These are phyloP conservation scores for Xerocomus minutiporus DNA, from an alignment of 1,284 basidiomycete genomes.

Conservation along the genomic window DNA sequence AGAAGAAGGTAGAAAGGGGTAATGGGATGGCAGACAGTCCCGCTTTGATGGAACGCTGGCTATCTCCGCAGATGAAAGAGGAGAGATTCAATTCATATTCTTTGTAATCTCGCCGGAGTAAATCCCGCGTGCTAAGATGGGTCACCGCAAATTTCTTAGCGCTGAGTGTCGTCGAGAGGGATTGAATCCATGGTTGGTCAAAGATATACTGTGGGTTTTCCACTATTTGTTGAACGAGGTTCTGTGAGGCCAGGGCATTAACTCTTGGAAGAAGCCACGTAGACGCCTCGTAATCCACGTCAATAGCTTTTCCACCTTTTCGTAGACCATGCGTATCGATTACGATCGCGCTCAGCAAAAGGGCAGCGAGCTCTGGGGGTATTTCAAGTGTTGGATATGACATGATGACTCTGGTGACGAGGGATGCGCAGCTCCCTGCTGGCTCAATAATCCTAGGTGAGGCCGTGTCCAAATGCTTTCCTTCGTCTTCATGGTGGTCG, in stretches of 20 bases:
- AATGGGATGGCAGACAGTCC: slow-evolving; percentile 82
- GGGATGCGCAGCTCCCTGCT: slow-evolving; percentile 78
- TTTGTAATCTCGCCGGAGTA: slow-evolving; percentile 91
- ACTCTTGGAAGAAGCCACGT: slow-evolving; percentile 53
- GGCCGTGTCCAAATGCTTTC: slow-evolving; percentile 57
- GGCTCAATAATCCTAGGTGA: slow-evolving; percentile 62
- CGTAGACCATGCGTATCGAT: slow-evolving; percentile 83
- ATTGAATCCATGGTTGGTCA: slow-evolving; percentile 40
- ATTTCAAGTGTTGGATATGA: slow-evolving; percentile 34
- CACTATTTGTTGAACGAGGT: slow-evolving; percentile 4
- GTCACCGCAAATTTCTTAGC: slow-evolving; percentile 68
- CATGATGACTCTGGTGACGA: slow-evolving; percentile 57
- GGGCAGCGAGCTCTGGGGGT: slow-evolving; percentile 61
- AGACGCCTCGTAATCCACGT: slow-evolving; percentile 58
- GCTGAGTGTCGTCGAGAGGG: slow-evolving; percentile 49
- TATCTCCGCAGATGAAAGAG: slow-evolving; percentile 35
- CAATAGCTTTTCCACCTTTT: slow-evolving; percentile 69
- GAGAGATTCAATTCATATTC: slow-evolving; percentile 59
- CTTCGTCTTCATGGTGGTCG: slow-evolving; percentile 94
- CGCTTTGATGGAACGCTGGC: slow-evolving; percentile 33
- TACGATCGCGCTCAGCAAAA: slow-evolving; percentile 77
- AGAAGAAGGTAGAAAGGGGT: slow-evolving; percentile 44
- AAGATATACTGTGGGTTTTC: slow-evolving; percentile 12
- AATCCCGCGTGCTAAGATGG: slow-evolving; percentile 67
- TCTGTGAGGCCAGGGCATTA: slow-evolving; percentile 32